Percentiles rank a stretch among this genome's conserved stretches.
These are phyloP conservation scores for Babjeviella inositovora DNA, from an alignment of 805 yeast genomes.

Conservation along the genomic window DNA sequence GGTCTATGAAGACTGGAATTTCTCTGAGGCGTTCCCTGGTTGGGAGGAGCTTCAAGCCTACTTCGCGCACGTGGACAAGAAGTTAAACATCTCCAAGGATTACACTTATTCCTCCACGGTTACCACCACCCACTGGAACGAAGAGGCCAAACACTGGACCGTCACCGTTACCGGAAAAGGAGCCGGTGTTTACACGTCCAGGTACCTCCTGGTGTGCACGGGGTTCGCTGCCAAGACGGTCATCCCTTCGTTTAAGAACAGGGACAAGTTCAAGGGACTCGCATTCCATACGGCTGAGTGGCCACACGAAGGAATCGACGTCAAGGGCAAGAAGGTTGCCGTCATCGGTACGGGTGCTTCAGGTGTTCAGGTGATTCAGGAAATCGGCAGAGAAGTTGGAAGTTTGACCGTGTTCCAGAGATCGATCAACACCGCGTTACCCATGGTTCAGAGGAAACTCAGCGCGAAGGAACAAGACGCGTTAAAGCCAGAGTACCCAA, in stretches of 20 bases:
- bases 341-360: conserved; percentile 9
- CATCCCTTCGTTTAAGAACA: conserved; percentile 7
- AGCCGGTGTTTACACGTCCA: conserved; percentile 1
- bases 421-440: conserved; percentile 7
- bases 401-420: conserved; percentile 6
- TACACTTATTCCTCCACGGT: conserved; percentile 5
- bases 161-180: conserved; percentile 2
- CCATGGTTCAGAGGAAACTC: conserved; percentile 5
- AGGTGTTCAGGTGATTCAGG: conserved; percentile 7
- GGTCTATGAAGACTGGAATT: conserved; percentile 8
- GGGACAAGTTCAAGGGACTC: conserved; percentile 4
- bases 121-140: conserved; percentile 7
- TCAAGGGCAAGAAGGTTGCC: conserved; percentile 4
- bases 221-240: conserved; percentile 9
- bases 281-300: conserved; percentile 5
- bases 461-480: conserved; percentile 1
- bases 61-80: conserved; percentile 9
- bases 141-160: conserved; percentile 5
- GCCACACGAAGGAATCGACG: conserved; percentile 5
- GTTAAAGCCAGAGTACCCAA: conserved; percentile 1
- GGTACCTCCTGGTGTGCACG: conserved; percentile 5
- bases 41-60: conserved; percentile 8
- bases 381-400: conserved; percentile 4
- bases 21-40: conserved; percentile 9
- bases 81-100: conserved; percentile 8